Evolutionary conservation across 2,329 filamentous ascomycete genomes (phyloP), one percentile per base, ranked within the genome.

Genomic region (Sphaceloma murrayae): DNA sequence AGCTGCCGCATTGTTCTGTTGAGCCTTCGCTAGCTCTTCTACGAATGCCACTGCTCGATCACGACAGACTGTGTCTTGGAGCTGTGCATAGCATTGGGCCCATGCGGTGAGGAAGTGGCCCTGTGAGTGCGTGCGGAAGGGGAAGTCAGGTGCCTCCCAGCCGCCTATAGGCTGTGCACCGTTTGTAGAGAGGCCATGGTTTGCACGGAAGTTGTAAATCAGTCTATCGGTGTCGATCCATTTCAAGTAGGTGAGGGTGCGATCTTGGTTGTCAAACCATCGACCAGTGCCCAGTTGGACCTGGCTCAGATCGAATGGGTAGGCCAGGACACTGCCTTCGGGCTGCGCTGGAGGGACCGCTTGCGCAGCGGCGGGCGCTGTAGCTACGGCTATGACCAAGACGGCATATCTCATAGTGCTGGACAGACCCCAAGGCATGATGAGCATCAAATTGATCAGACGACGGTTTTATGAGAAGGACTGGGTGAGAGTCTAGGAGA

Each of bases 121-220:
- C 46, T 75, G 72, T 14, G 64, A 51, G 39, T 74, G 72, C 0
- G 64, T 64, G 10, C 71, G 64, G 52, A 75, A 75, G 0, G 72
- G 71, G 33, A 75, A 74, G 34, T 67, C 58, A 1, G 72, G 72
- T 1, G 67, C 67, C 53, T 75, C 72, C 72, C 72, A 74, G 2
- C 71, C 72, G 2, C 68, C 68, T 36, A 71, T 70, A 4, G 60
- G 38, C 1, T 56, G 49, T 2, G 70, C 71, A 1, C 66, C 67
- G 2, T 67, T 60, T 6, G 69, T 73, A 2, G 64, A 65, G 1
- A 73, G 51, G 13, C 62, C 58, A 46, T 73, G 70, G 34, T 62
- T 72, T 21, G 56, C 49, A 13, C 70, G 62, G 56, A 72, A 73
- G 51, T 65, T 64, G 55, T 72, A 72, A 13, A 72, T 62, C 2